Evolutionary conservation across 148 eudicot genomes (phyloP).

Genomic region (Rhododendron griersonianum): DNA sequence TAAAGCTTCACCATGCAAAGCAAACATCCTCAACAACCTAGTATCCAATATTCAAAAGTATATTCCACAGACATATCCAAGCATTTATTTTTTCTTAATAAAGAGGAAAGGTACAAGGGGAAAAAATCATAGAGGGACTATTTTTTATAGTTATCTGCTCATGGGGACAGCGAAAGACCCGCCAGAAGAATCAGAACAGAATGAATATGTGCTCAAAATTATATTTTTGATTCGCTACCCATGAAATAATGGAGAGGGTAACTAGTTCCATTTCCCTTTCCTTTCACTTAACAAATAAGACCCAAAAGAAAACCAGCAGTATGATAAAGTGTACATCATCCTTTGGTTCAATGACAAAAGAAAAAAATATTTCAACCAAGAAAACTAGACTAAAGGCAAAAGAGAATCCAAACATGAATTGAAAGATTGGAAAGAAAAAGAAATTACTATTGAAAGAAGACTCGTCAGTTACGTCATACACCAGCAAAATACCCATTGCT

Average conservation of each 20-base stretch:
- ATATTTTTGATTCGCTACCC: neutral
- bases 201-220: neutral
- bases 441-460: slow-evolving; percentile 69
- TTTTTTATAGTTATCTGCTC: neutral
- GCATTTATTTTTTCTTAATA: neutral
- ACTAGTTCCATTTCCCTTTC: neutral
- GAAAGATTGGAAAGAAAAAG: slow-evolving; percentile 12
- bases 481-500: slow-evolving; percentile 90
- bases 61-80: neutral
- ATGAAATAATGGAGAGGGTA: neutral
- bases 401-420: neutral
- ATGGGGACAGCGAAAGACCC: neutral
- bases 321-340: neutral
- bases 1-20: slow-evolving; percentile 1
- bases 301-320: neutral
- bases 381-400: neutral
- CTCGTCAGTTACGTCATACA: slow-evolving; percentile 81
- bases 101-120: neutral
- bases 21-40: neutral
- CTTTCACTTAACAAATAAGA: neutral
- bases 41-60: neutral
- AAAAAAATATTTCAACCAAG: neutral
- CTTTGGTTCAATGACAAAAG: neutral
- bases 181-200: neutral
- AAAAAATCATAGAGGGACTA: neutral